These are phyloP conservation scores for Calonectria multiphialidica DNA, from an alignment of 2,329 filamentous ascomycete genomes.

Conservation along the genomic window DNA sequence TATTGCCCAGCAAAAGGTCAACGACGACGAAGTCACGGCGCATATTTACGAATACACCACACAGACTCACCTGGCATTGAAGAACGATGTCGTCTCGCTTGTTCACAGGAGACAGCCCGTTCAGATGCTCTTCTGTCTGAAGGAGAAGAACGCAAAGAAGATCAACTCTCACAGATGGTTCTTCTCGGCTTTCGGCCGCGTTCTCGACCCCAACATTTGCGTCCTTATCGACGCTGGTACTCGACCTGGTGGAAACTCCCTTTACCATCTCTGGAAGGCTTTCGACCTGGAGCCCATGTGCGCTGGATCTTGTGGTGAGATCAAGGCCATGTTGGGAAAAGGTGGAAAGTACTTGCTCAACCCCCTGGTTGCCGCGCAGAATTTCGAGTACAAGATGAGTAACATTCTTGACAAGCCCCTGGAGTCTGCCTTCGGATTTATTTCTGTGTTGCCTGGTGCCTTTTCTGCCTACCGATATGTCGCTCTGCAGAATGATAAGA, in stretches of 20 bases:
- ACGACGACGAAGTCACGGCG: slow-evolving; percentile 93
- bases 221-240: slow-evolving; percentile 97
- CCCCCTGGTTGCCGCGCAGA: slow-evolving; percentile 94
- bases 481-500: slow-evolving; percentile 96
- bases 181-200: slow-evolving; percentile 94
- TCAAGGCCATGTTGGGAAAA: slow-evolving; percentile 94
- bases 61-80: slow-evolving; percentile 87
- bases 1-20: slow-evolving; percentile 98
- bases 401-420: slow-evolving; percentile 98
- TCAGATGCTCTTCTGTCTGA: slow-evolving; percentile 97
- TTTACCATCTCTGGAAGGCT: slow-evolving; percentile 98
- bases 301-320: slow-evolving; percentile 96
- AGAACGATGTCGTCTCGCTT: slow-evolving; percentile 88
- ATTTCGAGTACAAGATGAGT: slow-evolving; percentile 99
- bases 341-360: slow-evolving; percentile 91
- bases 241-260: slow-evolving; percentile 91
- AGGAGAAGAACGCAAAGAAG: slow-evolving; percentile 99
- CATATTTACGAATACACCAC: slow-evolving; percentile 98
- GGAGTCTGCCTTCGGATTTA: slow-evolving; percentile 97
- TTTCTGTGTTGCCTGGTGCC: slow-evolving; percentile 94
- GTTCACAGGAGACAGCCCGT: slow-evolving; percentile 90
- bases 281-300: slow-evolving; percentile 99
- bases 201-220: slow-evolving; percentile 95
- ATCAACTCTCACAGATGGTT: slow-evolving; percentile 99
- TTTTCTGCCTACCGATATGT: slow-evolving; percentile 98